Evolutionary conservation across 306 rosid species (phyloP), one percentile per base, ranked within the genome.

Genomic region (Crataegus laevigata): DNA sequence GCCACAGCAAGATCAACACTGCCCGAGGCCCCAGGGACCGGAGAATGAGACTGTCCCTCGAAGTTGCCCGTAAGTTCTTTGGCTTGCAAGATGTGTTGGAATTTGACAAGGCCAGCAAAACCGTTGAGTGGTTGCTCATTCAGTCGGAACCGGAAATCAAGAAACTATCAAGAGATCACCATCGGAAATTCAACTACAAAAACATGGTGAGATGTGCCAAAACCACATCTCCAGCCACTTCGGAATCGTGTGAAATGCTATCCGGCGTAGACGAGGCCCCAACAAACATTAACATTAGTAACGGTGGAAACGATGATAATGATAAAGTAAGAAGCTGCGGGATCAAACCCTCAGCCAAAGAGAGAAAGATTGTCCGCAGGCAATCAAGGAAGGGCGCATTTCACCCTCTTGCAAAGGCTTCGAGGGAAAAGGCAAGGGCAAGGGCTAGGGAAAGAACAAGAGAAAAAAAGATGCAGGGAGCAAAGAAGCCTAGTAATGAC

Each of bases 1-100:
- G 99, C 4, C 99, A 94, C 88, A 92, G 97, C 79, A 94, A 94
- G 86, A 92, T 94, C 51, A 88, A 76, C 57, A 92, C 96, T 0
- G 89, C 93, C 0, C 71, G 77, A 38, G 96, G 99, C 25, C 85
- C 83, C 4, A 81, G 99, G 55, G 98, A 94, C 59, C 85, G 99
- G 28, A 85, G 99, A 82, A 92, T 92, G 99, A 86, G 99, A 57
- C 10, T 94, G 22, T 92, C 99, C 4, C 85, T 92, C 0, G 90
- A 88, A 2, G 97, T 92, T 22, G 99, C 98, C 4, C 81, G 78
- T 32, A 80, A 85, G 72, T 90, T 94, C 47, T 94, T 94, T 18
- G 96, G 94, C 1, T 79, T 94, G 24, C 99, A 94, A 81, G 99
- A 94, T 74, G 75, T 86, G 89, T 67, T 94, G 17, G 93, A 92